Conservation (phyloP, 116 monocot species). For the Dioscorea cayenensis region DNA sequence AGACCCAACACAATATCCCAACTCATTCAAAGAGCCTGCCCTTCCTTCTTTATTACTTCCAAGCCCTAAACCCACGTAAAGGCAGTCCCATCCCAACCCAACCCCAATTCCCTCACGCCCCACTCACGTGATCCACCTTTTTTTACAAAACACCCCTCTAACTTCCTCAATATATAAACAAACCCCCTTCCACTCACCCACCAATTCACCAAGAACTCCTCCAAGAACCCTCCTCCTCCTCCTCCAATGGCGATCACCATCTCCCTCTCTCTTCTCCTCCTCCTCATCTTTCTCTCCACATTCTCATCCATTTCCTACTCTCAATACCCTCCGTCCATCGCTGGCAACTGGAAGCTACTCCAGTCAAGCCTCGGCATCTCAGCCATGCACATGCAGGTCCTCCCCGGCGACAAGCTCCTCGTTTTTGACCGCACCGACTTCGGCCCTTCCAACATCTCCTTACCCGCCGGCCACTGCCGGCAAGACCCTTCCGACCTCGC, state of each 20-base stretch:
- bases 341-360: conserved; percentile 38
- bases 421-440: conserved; percentile 61
- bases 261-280: background rate
- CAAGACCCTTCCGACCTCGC: conserved; percentile 18
- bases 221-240: background rate
- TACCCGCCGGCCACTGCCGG: conserved; percentile 24
- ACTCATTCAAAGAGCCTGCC: too few relatives aligned
- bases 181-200: background rate
- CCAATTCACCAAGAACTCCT: background rate
- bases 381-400: conserved; percentile 76
- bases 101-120: too few relatives aligned
- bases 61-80: too few relatives aligned
- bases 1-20: too few relatives aligned
- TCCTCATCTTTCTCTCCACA: background rate
- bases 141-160: too few relatives aligned
- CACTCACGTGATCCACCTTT: too few relatives aligned
- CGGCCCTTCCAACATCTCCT: conserved; percentile 56
- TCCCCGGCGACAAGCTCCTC: conserved; percentile 44
- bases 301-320: background rate
- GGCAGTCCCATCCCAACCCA: too few relatives aligned
- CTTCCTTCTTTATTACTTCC: too few relatives aligned
- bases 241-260: background rate
- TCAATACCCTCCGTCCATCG: background rate
- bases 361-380: conserved; percentile 40
- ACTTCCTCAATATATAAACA: too few relatives aligned